Conservation (phyloP, 192 early-diverging fungal species). For the Linnemannia hyalina region DNA sequence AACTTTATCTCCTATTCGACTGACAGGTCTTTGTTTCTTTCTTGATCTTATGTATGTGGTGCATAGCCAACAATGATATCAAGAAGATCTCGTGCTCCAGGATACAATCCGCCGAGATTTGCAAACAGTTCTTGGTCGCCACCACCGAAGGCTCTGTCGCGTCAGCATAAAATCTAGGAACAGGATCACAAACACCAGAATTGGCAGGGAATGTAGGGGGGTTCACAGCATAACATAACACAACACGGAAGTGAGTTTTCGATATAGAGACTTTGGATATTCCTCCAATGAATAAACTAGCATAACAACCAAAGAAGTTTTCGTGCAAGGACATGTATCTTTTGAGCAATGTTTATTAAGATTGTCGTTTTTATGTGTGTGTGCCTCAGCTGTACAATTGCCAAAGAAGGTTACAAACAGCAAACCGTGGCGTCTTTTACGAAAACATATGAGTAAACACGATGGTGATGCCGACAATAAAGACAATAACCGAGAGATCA, state of each 20-base stretch:
- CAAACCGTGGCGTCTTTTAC: background rate
- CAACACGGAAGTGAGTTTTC: background rate
- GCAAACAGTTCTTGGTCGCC: constrained; percentile 51
- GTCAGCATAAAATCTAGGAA: constrained; percentile 20
- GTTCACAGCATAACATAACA: background rate
- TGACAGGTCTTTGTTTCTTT: background rate
- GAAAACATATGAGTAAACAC: constrained; percentile 45
- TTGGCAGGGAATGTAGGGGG: background rate
- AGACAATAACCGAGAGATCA: constrained; percentile 64
- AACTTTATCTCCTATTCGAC: no score
- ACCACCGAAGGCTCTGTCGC: constrained; percentile 40
- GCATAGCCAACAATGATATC: constrained; percentile 50
- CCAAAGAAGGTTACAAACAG: no score
- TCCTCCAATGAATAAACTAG: background rate
- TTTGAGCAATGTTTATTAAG: no score
- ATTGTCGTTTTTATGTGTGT: background rate
- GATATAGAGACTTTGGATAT: background rate
- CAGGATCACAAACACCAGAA: background rate
- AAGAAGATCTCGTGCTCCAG: constrained; percentile 56
- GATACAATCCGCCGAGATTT: constrained; percentile 56
- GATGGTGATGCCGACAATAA: constrained; percentile 61
- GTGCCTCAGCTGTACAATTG: background rate
- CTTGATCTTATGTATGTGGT: background rate
- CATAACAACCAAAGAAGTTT: no score
- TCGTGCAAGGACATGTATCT: no score